Evolutionary conservation across 352 stramenopile genomes (phyloP).

Genomic region (Globisporangium viniferum): DNA sequence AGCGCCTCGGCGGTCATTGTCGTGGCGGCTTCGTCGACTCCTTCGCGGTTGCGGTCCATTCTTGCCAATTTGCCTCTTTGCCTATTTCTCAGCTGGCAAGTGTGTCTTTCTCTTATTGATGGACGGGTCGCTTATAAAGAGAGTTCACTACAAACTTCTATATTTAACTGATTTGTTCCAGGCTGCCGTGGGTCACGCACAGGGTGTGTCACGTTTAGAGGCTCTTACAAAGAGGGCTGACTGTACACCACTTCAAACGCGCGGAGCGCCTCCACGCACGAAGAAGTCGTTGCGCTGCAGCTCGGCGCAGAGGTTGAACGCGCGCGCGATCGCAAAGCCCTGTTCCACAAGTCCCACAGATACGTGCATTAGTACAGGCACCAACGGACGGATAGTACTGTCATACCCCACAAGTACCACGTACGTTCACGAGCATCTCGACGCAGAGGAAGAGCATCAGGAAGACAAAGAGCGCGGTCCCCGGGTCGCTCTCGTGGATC

Average conservation of each 20-base stretch:
- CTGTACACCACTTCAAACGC: slow-evolving; percentile 6
- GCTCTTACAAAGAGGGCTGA: no score
- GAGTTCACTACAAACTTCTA: no score
- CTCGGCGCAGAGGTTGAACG: slow-evolving; percentile 62
- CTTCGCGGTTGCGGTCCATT: slow-evolving; percentile 13
- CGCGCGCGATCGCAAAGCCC: slow-evolving; percentile 50
- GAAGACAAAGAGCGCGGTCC: slow-evolving; percentile 60
- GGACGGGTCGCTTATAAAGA: no score
- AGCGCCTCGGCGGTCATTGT: not conserved
- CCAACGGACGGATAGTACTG: not conserved
- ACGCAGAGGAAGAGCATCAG: slow-evolving; percentile 51
- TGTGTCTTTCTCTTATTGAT: no score
- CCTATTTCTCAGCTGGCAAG: no score
- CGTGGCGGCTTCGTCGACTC: slow-evolving; percentile 14
- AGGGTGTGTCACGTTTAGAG: no score
- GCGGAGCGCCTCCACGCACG: slow-evolving; percentile 28
- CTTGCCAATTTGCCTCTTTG: no score
- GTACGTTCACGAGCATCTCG: slow-evolving; percentile 61
- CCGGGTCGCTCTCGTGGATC: slow-evolving; percentile 24
- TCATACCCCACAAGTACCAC: not conserved
- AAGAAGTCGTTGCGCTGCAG: slow-evolving; percentile 72
- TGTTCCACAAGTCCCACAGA: slow-evolving; percentile 14
- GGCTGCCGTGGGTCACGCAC: no score
- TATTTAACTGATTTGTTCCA: no score
- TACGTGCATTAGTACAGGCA: slow-evolving; percentile 1